Conservation (phyloP, 495 filamentous ascomycete genomes). For the Lepraria neglecta region DNA sequence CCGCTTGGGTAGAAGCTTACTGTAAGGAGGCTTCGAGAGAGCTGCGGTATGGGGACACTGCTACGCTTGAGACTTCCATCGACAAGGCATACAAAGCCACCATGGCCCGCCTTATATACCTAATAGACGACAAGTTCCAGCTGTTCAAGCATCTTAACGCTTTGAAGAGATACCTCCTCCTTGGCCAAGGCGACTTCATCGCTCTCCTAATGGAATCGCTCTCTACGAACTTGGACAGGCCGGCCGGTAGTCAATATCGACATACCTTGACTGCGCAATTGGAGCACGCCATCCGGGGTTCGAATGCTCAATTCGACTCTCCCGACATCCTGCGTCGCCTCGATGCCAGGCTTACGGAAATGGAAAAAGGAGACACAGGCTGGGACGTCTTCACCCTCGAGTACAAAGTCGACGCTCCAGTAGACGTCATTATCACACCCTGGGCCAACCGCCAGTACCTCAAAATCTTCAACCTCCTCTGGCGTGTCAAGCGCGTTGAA, state of each 20-base stretch:
- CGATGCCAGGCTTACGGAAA: constrained; percentile 92
- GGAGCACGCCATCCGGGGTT: constrained; percentile 94
- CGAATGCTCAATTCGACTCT: constrained; percentile 92
- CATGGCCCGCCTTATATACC: constrained; percentile 87
- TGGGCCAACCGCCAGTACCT: constrained; percentile 94
- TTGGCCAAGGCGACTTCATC: constrained; percentile 97
- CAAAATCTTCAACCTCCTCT: constrained; percentile 98
- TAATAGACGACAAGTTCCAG: constrained; percentile 91
- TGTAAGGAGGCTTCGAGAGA: constrained; percentile 92
- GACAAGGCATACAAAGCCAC: constrained; percentile 96
- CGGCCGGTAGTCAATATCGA: constrained; percentile 89
- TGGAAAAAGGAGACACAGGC: constrained; percentile 92
- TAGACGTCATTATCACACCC: constrained; percentile 94
- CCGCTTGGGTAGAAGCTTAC: constrained; percentile 92
- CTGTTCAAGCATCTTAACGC: constrained; percentile 88
- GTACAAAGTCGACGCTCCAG: constrained; percentile 95
- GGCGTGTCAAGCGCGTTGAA: constrained; percentile 96
- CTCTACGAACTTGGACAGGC: constrained; percentile 83
- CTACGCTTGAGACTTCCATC: constrained; percentile 83
- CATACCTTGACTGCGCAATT: constrained; percentile 95
- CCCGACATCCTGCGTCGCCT: constrained; percentile 88
- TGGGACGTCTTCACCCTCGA: constrained; percentile 99
- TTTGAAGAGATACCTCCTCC: constrained; percentile 87
- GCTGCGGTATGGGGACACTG: constrained; percentile 88
- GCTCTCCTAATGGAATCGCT: constrained; percentile 95